Percentiles rank a stretch among this genome's conserved stretches.
These are phyloP conservation scores for Trichoderma sp. DNA, from an alignment of 2,329 filamentous ascomycete genomes.

Conservation along the genomic window DNA sequence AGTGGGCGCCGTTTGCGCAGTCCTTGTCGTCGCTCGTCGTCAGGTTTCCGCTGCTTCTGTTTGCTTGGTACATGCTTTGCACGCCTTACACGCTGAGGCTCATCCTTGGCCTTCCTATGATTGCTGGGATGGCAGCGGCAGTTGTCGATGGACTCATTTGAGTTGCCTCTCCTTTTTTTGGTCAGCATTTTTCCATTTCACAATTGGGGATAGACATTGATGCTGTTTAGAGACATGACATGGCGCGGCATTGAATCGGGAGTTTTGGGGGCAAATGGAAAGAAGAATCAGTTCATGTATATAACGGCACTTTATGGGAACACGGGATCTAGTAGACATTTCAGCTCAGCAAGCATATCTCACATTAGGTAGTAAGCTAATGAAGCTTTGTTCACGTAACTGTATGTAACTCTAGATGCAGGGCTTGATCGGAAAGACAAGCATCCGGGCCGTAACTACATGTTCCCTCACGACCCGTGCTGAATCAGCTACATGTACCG, in stretches of 20 bases:
- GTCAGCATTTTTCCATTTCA: conserved; percentile 1
- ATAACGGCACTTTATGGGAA: no score
- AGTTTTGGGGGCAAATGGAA: conserved; percentile 12
- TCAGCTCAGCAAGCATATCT: conserved; percentile 8
- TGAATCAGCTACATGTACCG: conserved; percentile 1
- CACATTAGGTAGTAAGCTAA: no score
- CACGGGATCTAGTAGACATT: conserved; percentile 1
- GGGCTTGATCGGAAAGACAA: no score
- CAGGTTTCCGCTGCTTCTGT: no score
- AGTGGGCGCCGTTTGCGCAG: no score
- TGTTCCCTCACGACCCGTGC: background rate
- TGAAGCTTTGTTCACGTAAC: no score
- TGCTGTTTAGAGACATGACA: background rate
- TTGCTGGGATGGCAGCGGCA: no score
- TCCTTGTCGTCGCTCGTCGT: no score
- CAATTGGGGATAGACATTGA: background rate
- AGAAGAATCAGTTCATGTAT: background rate
- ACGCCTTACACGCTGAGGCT: no score
- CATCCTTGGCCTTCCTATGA: no score
- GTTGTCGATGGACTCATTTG: background rate
- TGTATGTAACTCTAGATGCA: no score
- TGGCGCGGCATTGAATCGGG: conserved; percentile 18
- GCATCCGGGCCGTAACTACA: background rate
- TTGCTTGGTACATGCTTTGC: no score
- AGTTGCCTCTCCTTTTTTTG: background rate